Conservation (phyloP, 2,329 filamentous ascomycete genomes). For the Fusarium sororula region DNA sequence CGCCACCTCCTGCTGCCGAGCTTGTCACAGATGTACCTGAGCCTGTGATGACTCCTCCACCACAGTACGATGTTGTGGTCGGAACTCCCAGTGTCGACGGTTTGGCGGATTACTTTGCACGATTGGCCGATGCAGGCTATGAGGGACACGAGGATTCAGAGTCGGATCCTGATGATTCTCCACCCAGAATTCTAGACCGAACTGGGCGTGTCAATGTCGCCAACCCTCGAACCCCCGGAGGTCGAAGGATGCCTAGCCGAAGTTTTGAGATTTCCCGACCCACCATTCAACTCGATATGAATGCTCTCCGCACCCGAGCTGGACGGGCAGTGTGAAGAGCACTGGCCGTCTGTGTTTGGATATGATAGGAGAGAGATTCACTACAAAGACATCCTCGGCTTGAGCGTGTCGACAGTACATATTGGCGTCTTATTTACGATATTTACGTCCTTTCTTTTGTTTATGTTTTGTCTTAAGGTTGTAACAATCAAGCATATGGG, state of each 20-base stretch:
- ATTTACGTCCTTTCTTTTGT: slow-evolving; percentile 21
- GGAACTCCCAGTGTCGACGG: slow-evolving; percentile 73
- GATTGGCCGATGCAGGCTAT: slow-evolving; percentile 76
- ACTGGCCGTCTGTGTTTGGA: slow-evolving; percentile 33
- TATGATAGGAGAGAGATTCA: slow-evolving; percentile 7
- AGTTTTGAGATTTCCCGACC: slow-evolving; percentile 64
- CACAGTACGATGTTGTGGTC: slow-evolving; percentile 83
- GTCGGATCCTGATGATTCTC: slow-evolving; percentile 55
- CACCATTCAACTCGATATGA: slow-evolving; percentile 41
- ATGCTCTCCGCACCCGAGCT: slow-evolving; percentile 36
- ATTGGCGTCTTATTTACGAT: slow-evolving; percentile 23
- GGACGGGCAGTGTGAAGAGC: slow-evolving; percentile 40
- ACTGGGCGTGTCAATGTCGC: slow-evolving; percentile 66
- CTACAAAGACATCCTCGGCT: not conserved
- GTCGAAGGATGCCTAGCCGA: slow-evolving; percentile 62
- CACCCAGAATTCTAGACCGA: slow-evolving; percentile 58
- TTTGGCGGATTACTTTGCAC: slow-evolving; percentile 86
- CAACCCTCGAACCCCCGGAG: slow-evolving; percentile 64
- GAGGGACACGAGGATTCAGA: slow-evolving; percentile 51
- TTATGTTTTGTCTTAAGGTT: slow-evolving; percentile 34
- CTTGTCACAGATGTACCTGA: slow-evolving; percentile 33
- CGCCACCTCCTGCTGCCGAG: slow-evolving; percentile 48
- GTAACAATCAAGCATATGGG: slow-evolving; percentile 28
- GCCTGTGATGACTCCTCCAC: slow-evolving; percentile 77
- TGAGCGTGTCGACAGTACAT: slow-evolving; percentile 1